Evolutionary conservation across 768 basidiomycete species (phyloP).

Genomic region (Botryobasidium botryosum): DNA sequence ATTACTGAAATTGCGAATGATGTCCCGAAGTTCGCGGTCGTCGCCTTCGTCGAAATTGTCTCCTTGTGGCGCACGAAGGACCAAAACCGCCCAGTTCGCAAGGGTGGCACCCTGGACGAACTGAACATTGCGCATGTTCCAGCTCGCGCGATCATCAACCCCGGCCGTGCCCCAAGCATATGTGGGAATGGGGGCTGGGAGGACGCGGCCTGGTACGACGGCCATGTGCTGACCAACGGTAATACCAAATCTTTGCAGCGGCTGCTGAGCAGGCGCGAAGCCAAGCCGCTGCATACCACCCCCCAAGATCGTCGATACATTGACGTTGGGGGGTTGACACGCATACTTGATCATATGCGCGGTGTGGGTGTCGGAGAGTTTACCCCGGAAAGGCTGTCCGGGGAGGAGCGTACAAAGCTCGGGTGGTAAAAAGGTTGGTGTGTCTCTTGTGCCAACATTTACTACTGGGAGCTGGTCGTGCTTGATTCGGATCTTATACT

Average conservation of each 20-base stretch:
- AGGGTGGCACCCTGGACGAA: slow-evolving; percentile 43
- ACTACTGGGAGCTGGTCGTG: slow-evolving; percentile 34
- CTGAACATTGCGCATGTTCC: slow-evolving; percentile 56
- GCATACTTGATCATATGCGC: slow-evolving; percentile 54
- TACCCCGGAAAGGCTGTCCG: slow-evolving; percentile 33
- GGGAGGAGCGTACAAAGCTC: slow-evolving; percentile 52
- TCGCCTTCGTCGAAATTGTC: slow-evolving; percentile 39
- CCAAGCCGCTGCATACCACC: slow-evolving; percentile 44
- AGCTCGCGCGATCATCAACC: slow-evolving; percentile 39
- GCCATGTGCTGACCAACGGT: slow-evolving; percentile 40
- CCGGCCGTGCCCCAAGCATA: slow-evolving; percentile 27
- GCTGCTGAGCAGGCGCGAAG: slow-evolving; percentile 18
- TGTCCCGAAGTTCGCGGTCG: slow-evolving; percentile 36
- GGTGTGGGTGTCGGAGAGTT: slow-evolving; percentile 43
- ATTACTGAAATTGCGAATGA: slow-evolving; percentile 34
- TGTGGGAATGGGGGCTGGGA: slow-evolving; percentile 37
- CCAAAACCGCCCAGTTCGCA: slow-evolving; percentile 47
- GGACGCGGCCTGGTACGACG: slow-evolving; percentile 44
- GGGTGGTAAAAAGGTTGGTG: slow-evolving; percentile 38
- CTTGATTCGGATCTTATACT: slow-evolving; percentile 3
- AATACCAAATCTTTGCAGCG: slow-evolving; percentile 40
- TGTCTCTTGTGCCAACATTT: slow-evolving; percentile 34
- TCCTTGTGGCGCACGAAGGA: slow-evolving; percentile 42
- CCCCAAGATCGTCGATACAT: slow-evolving; percentile 39
- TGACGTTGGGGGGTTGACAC: slow-evolving; percentile 41